phyloP scores from a whole-genome alignment of 129 eudicot species.

The Pulicaria dysenterica region DNA sequence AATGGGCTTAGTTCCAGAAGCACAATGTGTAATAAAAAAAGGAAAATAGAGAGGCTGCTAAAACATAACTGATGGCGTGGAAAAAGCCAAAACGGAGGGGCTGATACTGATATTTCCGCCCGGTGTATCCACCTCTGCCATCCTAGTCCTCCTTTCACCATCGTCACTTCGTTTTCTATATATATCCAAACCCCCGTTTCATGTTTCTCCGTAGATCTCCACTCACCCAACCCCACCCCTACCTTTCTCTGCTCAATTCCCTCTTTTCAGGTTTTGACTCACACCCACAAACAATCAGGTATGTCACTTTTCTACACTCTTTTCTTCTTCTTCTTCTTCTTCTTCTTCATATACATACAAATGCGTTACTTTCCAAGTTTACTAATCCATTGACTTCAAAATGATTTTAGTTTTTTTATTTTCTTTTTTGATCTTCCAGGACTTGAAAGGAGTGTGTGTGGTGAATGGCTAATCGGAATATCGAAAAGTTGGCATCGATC shows the following conservation, averaged over 20 bases:
- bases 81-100: no score
- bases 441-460: slow-evolving; percentile 17
- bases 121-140: neutral
- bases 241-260: neutral
- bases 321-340: no score
- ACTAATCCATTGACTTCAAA: slow-evolving; percentile 3
- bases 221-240: neutral
- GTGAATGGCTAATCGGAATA: slow-evolving; percentile 74
- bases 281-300: slow-evolving; percentile 24
- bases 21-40: no score
- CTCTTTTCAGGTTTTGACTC: slow-evolving; percentile 7
- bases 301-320: neutral
- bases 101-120: slow-evolving; percentile 17
- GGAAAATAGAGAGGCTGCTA: no score
- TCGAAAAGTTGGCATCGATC: slow-evolving; percentile 89
- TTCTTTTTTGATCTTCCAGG: neutral
- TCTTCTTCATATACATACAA: neutral
- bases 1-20: no score
- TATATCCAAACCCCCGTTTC: slow-evolving; percentile 30
- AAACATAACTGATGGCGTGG: no score
- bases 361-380: neutral
- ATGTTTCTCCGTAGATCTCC: neutral
- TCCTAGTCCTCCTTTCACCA: neutral
- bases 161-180: slow-evolving; percentile 19
- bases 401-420: neutral